These are phyloP conservation scores for Dendrobium catenatum DNA, from an alignment of 106 monocot species.

Conservation along the genomic window DNA sequence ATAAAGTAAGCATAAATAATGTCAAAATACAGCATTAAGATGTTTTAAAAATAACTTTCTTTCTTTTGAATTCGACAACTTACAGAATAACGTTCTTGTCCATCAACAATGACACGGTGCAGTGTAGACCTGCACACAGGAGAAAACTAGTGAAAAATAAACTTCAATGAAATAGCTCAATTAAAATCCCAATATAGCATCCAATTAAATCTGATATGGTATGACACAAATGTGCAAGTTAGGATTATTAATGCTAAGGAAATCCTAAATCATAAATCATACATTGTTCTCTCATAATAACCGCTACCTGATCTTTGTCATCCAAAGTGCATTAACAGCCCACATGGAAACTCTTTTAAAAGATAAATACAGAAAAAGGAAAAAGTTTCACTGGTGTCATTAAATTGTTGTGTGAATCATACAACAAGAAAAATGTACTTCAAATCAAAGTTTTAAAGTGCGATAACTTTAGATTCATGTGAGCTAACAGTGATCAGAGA, in stretches of 20 bases:
- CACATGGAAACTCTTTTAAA: too few species aligned
- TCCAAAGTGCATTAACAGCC: too few species aligned
- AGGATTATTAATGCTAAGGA: not conserved
- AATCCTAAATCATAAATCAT: too few species aligned
- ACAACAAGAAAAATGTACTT: not conserved
- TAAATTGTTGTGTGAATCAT: not conserved
- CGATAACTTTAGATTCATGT: not conserved
- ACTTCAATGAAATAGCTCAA: not conserved
- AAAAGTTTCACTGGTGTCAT: too few species aligned
- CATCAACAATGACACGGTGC: slow-evolving; percentile 64
- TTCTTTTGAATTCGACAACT: slow-evolving; percentile 11
- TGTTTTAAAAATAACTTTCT: not conserved
- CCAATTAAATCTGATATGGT: not conserved
- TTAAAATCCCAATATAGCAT: not conserved
- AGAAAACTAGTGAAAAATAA: not conserved
- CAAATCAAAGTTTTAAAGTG: not conserved
- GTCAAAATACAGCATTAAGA: not conserved
- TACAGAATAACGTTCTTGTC: slow-evolving; percentile 80
- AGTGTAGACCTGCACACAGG: slow-evolving; percentile 61
- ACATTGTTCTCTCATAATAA: too few species aligned
- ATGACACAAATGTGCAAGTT: not conserved
- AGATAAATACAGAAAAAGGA: too few species aligned
- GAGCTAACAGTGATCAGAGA: too few species aligned
- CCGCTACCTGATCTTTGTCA: too few species aligned
- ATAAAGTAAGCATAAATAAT: not conserved